Conservation (phyloP, 805 yeast species). For the Myxozyma vanderwaltii region DNA sequence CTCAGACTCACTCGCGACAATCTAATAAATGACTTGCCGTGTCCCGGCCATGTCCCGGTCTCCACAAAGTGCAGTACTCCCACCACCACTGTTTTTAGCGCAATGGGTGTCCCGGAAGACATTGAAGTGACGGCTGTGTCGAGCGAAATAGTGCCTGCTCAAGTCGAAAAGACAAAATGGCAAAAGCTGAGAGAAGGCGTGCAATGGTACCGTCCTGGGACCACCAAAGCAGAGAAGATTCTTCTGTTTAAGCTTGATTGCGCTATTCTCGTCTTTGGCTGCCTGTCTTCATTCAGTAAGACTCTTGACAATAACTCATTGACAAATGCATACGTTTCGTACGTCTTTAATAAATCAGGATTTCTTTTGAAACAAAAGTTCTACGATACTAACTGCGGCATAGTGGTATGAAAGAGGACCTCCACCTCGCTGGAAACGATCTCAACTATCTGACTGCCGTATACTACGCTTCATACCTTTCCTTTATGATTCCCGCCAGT, state of each 20-base stretch:
- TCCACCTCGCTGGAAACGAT: constrained; percentile 50
- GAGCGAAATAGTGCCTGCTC: neutral
- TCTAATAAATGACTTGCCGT: neutral
- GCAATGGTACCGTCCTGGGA: constrained; percentile 41
- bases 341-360: neutral
- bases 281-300: constrained; percentile 49
- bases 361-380: neutral
- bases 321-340: constrained; percentile 55
- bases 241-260: constrained; percentile 44
- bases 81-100: neutral
- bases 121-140: neutral
- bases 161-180: constrained; percentile 21
- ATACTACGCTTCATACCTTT: constrained; percentile 39
- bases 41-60: neutral
- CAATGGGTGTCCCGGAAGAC: neutral
- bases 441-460: constrained; percentile 43
- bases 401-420: constrained; percentile 55
- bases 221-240: constrained; percentile 38
- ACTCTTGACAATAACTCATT: constrained; percentile 55
- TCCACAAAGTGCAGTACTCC: neutral
- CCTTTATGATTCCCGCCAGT: constrained; percentile 43
- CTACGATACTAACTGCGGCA: neutral
- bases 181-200: constrained; percentile 19
- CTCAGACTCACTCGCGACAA: neutral
- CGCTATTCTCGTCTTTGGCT: constrained; percentile 42